These are phyloP conservation scores for Mycena haematopus DNA, from an alignment of 768 basidiomycete genomes.

Conservation along the genomic window DNA sequence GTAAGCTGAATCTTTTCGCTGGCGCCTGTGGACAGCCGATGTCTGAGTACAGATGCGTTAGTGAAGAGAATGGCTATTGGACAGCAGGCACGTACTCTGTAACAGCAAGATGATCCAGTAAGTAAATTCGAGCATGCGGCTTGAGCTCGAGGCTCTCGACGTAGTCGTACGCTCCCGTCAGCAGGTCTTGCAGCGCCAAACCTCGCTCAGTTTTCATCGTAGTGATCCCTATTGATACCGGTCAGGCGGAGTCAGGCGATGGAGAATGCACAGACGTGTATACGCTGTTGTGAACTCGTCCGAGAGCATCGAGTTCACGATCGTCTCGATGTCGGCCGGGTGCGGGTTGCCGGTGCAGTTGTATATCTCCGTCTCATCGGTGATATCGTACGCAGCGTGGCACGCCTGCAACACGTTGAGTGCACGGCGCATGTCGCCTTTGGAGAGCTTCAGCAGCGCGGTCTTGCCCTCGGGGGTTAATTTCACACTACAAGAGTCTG, in stretches of 20 bases:
- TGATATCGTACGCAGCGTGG: conserved; percentile 92
- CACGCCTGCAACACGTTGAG: conserved; percentile 97
- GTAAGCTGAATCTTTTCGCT: conserved; percentile 95
- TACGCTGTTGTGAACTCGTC: conserved; percentile 96
- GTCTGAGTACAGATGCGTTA: conserved; percentile 50
- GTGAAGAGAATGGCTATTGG: not conserved
- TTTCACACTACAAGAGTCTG: conserved; percentile 69
- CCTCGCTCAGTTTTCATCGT: conserved; percentile 91
- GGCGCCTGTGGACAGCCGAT: conserved; percentile 90
- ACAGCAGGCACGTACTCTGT: conserved; percentile 72
- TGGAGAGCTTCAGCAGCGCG: conserved; percentile 92
- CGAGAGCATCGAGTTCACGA: conserved; percentile 94
- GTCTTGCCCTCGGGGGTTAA: conserved; percentile 85
- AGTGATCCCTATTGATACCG: conserved; percentile 60
- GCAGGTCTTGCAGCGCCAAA: conserved; percentile 92
- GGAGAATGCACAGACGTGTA: conserved; percentile 58
- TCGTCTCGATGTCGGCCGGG: conserved; percentile 90
- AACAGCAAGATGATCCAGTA: conserved; percentile 93
- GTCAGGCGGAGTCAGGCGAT: not conserved
- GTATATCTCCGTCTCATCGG: conserved; percentile 91
- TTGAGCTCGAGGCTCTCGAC: conserved; percentile 87
- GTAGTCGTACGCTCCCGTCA: conserved; percentile 91
- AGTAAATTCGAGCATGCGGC: conserved; percentile 84
- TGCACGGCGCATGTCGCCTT: conserved; percentile 97
- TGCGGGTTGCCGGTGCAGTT: conserved; percentile 97